Conservation (phyloP, 2,329 filamentous ascomycete species). For the Lachnellula willkommii region DNA sequence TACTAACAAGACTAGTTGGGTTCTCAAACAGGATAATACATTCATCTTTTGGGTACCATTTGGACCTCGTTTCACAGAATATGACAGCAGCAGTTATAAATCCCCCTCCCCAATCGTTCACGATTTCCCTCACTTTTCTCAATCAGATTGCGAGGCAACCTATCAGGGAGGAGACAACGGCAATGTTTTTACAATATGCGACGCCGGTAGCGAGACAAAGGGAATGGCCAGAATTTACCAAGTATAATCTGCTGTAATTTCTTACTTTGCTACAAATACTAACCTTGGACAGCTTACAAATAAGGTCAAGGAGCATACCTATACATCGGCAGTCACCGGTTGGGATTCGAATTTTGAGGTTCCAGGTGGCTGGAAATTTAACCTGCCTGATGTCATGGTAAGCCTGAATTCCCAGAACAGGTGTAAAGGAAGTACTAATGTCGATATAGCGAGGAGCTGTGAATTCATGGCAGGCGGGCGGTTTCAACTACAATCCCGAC, state of each 20-base stretch:
- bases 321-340: not conserved
- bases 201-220: not conserved
- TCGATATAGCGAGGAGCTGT: not conserved
- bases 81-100: not conserved
- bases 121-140: not conserved
- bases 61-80: not conserved
- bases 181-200: not conserved
- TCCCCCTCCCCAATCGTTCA: not conserved
- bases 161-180: not conserved
- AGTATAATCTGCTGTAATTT: not conserved
- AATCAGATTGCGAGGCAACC: not conserved
- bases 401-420: not conserved
- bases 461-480: not conserved
- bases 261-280: not conserved
- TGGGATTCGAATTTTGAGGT: not conserved
- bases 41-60: not conserved
- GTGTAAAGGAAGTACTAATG: not conserved
- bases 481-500: not conserved
- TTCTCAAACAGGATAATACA: not conserved
- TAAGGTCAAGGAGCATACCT: not conserved
- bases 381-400: not conserved
- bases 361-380: not conserved
- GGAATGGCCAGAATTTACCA: not conserved
- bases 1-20: not conserved
- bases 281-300: not conserved